Base-by-base conservation (phyloP, 768 basidiomycete species). In the Butyriboletus loyo region DNA sequence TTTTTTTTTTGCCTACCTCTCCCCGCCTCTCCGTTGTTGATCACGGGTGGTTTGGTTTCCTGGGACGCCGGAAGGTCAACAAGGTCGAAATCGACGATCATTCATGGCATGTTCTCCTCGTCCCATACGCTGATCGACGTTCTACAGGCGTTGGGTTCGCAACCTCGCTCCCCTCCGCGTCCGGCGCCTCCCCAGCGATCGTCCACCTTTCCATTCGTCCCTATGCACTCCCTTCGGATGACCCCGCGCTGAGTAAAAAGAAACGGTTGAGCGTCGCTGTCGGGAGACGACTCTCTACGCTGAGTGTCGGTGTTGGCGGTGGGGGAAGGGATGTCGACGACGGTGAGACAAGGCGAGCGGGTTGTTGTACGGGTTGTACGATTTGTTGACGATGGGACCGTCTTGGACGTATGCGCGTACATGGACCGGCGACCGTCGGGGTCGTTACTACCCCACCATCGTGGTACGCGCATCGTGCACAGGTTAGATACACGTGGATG, bases 191-290 rank as follows among this genome's bases (percentile, higher is more conserved):
- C 2, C 75, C 83, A 1, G 89, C 87, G 1, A 88, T 91, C 34
- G 83, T 90, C 30, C 88, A 91, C 62, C 75, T 91, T 34, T 87
- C 86, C 28, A 79, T 91, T 48, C 78, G 89, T 13, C 78, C 86
- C 0, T 78, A 76, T 50, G 77, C 77, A 2, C 77, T 77, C 4
- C 72, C 78, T 2, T 67, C 74, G 14, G 78, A 84, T 24, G 79
- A 76, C 36, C 76, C 77, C 14, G 65, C 74, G 4, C 63, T 77
- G 35, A 82, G 80, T 71, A 87, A 88, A 69, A 85, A 83, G 66
- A 76, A 73, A 48, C 58, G 67, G 17, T 56, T 72, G 49, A 63
- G 61, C 28, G 52, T 63, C 14, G 65, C 65, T 10, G 56, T 69
- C n/a, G 34, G 64, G 8, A 59, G 72, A 28, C 61, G 68, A n/a